These are phyloP conservation scores for Globisporangium nodosum DNA, from an alignment of 352 stramenopile species.

Conservation along the genomic window DNA sequence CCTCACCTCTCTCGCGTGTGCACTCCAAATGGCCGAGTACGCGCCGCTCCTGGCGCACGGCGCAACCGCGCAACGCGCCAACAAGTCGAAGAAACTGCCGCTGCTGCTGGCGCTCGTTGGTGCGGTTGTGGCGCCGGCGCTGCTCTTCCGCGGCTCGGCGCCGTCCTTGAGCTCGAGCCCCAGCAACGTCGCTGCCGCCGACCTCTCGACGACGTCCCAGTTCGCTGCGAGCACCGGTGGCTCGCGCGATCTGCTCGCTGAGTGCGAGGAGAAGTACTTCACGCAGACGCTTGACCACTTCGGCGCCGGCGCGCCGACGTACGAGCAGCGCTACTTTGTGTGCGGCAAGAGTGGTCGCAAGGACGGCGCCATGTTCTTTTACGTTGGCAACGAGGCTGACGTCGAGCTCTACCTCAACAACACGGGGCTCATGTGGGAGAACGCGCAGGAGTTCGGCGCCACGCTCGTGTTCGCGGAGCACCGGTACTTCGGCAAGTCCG, in stretches of 20 bases:
- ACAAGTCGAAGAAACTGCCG: constrained; percentile 16
- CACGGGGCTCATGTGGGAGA: constrained; percentile 96
- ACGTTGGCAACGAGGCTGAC: constrained; percentile 94
- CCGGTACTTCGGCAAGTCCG: constrained; percentile 93
- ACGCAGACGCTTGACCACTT: constrained; percentile 79
- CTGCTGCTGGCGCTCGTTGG: constrained; percentile 30
- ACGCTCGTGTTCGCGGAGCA: constrained; percentile 96
- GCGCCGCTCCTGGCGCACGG: constrained; percentile 24
- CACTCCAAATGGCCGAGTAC: constrained; percentile 12
- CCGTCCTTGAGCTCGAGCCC: background rate
- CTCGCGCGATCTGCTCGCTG: constrained; percentile 34
- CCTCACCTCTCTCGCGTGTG: background rate
- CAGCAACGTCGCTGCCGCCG: background rate
- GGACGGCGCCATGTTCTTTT: constrained; percentile 89
- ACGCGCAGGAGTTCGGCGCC: constrained; percentile 86
- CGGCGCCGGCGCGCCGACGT: constrained; percentile 45
- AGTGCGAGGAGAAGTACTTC: constrained; percentile 73
- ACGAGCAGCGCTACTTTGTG: constrained; percentile 88
- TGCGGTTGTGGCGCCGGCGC: constrained; percentile 19
- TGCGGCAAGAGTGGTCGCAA: constrained; percentile 65
- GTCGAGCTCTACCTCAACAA: constrained; percentile 95
- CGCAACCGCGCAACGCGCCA: constrained; percentile 1
- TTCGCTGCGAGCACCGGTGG: constrained; percentile 36
- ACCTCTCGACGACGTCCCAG: background rate
- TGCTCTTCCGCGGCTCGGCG: constrained; percentile 26